Evolutionary conservation across 2,329 filamentous ascomycete genomes (phyloP).

Genomic region (Ophiostoma novo-ulmi): DNA sequence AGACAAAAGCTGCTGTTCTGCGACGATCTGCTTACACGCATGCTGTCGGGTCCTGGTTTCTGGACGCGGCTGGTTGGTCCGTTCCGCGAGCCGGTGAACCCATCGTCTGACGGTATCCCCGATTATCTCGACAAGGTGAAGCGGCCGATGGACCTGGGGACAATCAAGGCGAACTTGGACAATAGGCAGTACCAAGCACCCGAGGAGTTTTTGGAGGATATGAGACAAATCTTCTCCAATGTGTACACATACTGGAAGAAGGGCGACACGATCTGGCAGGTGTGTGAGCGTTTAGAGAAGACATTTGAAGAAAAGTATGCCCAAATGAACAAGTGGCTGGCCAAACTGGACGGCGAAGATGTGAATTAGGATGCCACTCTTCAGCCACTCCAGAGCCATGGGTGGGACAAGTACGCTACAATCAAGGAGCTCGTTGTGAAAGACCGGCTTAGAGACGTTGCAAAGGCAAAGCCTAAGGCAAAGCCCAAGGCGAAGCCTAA

Average conservation of each 20-base stretch:
- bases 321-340: constrained; percentile 54
- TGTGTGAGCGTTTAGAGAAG: constrained; percentile 55
- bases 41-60: constrained; percentile 60
- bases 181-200: constrained; percentile 46
- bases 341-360: constrained; percentile 41
- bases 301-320: constrained; percentile 44
- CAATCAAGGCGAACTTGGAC: constrained; percentile 58
- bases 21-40: constrained; percentile 51
- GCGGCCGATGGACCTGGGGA: constrained; percentile 57
- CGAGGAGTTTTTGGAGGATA: constrained; percentile 52
- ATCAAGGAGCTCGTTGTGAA: neutral
- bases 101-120: constrained; percentile 50
- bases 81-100: constrained; percentile 57
- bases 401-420: neutral
- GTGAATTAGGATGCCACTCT: constrained; percentile 23
- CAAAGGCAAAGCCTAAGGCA: neutral
- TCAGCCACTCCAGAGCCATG: neutral
- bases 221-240: constrained; percentile 59
- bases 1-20: constrained; percentile 54
- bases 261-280: constrained; percentile 49
- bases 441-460: neutral
- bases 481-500: neutral
- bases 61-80: constrained; percentile 62
- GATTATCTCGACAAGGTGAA: constrained; percentile 59
- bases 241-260: constrained; percentile 60